phyloP scores from a whole-genome alignment of 371 early-diverging fungal species.

The Coemansia sp. region DNA sequence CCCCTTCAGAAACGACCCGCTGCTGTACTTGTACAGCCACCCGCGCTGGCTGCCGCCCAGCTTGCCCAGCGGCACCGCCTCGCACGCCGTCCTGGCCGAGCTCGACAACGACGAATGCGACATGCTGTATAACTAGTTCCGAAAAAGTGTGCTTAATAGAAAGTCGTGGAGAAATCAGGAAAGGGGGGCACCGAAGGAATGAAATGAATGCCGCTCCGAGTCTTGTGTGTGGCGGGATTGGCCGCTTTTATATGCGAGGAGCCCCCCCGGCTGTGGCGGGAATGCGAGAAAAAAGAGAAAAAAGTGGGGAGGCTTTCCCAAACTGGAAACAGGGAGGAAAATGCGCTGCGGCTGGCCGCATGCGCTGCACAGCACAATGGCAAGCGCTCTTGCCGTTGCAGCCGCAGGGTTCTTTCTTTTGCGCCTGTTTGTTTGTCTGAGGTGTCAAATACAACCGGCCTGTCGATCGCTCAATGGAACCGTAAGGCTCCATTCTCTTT shows the following conservation, averaged over 20 bases:
- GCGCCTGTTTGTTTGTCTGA: background rate
- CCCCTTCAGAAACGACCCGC: slow-evolving; percentile 24
- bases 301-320: background rate
- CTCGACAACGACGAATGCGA: slow-evolving; percentile 16
- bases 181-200: background rate
- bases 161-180: background rate
- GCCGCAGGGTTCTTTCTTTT: background rate
- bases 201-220: background rate
- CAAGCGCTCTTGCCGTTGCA: background rate
- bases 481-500: background rate
- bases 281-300: background rate
- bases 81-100: slow-evolving; percentile 29
- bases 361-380: background rate
- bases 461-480: background rate
- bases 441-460: background rate
- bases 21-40: slow-evolving; percentile 45
- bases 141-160: background rate
- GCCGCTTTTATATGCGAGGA: background rate
- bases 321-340: background rate
- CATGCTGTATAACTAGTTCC: background rate
- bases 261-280: slow-evolving; percentile 1
- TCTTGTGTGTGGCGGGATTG: background rate
- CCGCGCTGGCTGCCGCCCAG: slow-evolving; percentile 32
- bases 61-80: slow-evolving; percentile 35
- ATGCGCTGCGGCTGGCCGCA: background rate